phyloP scores from a whole-genome alignment of 345 rosid species.

The Eucalyptus sideroxylon region DNA sequence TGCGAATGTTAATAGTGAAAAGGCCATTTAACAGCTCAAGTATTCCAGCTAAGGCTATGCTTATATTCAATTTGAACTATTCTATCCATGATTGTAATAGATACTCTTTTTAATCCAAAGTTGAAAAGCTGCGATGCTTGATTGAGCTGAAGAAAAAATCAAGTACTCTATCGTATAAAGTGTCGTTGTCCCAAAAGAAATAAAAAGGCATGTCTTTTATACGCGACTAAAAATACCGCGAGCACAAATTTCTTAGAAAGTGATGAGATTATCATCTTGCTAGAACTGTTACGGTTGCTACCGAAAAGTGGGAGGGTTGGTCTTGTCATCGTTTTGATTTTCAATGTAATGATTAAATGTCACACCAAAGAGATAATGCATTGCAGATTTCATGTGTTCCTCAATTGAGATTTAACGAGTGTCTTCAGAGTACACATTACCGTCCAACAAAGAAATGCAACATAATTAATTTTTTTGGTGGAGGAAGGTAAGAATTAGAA shows the following conservation, averaged over 20 bases:
- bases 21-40: not conserved
- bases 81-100: not conserved
- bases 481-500: not conserved
- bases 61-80: not conserved
- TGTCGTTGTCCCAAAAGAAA: not conserved
- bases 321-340: not conserved
- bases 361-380: not conserved
- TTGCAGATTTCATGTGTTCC: not conserved
- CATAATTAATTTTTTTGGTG: not conserved
- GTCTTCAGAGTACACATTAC: not conserved
- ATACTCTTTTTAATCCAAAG: not conserved
- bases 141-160: not conserved
- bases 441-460: not conserved
- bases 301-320: not conserved
- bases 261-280: not conserved
- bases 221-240: not conserved
- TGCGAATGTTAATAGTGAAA: not conserved
- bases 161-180: not conserved
- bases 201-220: not conserved
- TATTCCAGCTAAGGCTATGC: not conserved
- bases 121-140: not conserved
- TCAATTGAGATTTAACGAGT: not conserved
- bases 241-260: not conserved
- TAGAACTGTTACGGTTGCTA: not conserved
- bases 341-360: not conserved